Percentiles rank a stretch among this genome's conserved stretches.
phyloP scores from a whole-genome alignment of 2,329 filamentous ascomycete species.

The Apiospora arundinis region DNA sequence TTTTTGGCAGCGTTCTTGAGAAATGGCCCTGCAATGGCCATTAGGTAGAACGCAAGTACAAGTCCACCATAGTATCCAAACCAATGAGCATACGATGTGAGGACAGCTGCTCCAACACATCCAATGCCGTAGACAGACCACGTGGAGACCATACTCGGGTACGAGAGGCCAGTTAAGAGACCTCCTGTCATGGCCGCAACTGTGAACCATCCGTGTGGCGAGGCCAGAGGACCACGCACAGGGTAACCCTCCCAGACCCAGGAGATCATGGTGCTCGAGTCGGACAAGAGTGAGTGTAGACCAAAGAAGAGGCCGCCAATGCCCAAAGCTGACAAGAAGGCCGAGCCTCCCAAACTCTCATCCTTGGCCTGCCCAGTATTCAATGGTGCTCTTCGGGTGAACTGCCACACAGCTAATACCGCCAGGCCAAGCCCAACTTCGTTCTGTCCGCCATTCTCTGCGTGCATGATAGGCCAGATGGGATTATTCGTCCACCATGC shows the following conservation, averaged over 20 bases:
- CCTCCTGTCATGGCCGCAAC: conserved; percentile 87
- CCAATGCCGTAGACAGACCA: conserved; percentile 83
- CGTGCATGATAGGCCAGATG: conserved; percentile 93
- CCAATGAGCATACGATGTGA: conserved; percentile 85
- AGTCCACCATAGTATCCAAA: conserved; percentile 87
- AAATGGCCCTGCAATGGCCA: conserved; percentile 78
- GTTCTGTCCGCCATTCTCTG: conserved; percentile 91
- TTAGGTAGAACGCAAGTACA: conserved; percentile 76
- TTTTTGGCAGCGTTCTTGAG: conserved; percentile 79
- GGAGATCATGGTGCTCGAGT: conserved; percentile 97
- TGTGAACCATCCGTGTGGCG: conserved; percentile 88
- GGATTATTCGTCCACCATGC: conserved; percentile 95
- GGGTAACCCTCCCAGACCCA: conserved; percentile 99
- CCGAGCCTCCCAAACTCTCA: conserved; percentile 64
- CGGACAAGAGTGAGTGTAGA: conserved; percentile 90
- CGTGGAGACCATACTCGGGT: conserved; percentile 72
- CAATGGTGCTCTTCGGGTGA: conserved; percentile 70
- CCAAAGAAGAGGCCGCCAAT: conserved; percentile 86
- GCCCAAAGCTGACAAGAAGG: conserved; percentile 75
- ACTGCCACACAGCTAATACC: conserved; percentile 75
- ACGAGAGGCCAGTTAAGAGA: conserved; percentile 75
- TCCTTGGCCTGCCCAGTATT: conserved; percentile 44
- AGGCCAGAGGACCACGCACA: conserved; percentile 83
- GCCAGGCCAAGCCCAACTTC: conserved; percentile 79
- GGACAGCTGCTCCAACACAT: conserved; percentile 77